phyloP scores from a whole-genome alignment of 164 flowering plant genomes.

The Magnolia officinalis region DNA sequence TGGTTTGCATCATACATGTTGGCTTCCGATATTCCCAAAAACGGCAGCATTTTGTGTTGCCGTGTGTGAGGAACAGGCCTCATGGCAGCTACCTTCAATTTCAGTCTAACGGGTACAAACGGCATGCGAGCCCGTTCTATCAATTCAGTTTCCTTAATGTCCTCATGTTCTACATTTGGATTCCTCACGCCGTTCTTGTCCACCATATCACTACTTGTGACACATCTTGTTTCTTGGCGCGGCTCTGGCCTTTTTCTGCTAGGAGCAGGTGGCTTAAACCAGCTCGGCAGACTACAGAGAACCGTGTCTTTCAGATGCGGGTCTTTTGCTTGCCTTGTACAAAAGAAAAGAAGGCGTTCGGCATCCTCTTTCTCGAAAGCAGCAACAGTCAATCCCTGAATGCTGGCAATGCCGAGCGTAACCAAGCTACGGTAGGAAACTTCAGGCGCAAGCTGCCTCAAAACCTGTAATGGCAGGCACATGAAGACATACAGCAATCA shows the following conservation, averaged over 20 bases:
- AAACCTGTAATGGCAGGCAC: conserved; percentile 47
- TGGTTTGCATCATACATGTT: conserved; percentile 52
- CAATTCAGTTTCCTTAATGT: conserved; percentile 15
- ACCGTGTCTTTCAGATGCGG: conserved; percentile 11
- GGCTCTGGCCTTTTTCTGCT: conserved; percentile 51
- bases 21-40: conserved; percentile 49
- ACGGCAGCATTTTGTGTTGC: conserved; percentile 76
- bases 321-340: conserved; percentile 37
- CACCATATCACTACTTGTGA: conserved; percentile 3
- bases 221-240: conserved; percentile 22
- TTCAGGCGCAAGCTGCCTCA: conserved; percentile 94
- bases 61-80: conserved; percentile 87
- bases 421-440: conserved; percentile 77
- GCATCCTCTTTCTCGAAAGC: conserved; percentile 93
- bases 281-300: conserved; percentile 41
- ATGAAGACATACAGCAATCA: background rate
- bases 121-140: conserved; percentile 23
- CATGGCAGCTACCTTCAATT: conserved; percentile 72
- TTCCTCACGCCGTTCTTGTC: conserved; percentile 13
- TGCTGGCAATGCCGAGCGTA: conserved; percentile 85
- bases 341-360: conserved; percentile 81
- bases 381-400: conserved; percentile 90
- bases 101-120: conserved; percentile 29
- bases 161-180: conserved; percentile 17
- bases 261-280: conserved; percentile 79